phyloP scores from a whole-genome alignment of 2,329 filamentous ascomycete species.

The Nakataea oryzae region DNA sequence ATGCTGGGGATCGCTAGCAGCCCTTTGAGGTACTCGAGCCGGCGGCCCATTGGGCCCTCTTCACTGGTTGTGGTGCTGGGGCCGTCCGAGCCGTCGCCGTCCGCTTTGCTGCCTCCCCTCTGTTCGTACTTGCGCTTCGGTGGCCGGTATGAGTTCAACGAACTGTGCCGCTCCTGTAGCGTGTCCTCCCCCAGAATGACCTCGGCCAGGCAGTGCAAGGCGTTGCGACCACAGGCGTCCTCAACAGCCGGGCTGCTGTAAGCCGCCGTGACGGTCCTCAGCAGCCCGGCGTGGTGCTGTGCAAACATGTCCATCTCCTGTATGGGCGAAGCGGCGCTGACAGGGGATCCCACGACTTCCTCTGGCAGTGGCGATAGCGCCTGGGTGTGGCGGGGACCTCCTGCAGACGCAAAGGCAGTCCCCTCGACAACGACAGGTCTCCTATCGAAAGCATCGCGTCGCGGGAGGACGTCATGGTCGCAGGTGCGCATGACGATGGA shows the following conservation, averaged over 20 bases:
- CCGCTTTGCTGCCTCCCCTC: conserved; percentile 13
- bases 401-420: conserved; percentile 4
- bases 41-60: conserved; percentile 12
- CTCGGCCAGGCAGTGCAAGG: conserved; percentile 46
- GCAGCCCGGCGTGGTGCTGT: conserved; percentile 13
- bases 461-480: conserved; percentile 19
- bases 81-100: conserved; percentile 10
- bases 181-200: conserved; percentile 30
- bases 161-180: conserved; percentile 21
- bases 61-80: background rate
- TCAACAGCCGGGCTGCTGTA: conserved; percentile 21
- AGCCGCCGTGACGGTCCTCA: conserved; percentile 24
- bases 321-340: background rate
- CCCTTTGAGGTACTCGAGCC: conserved; percentile 15
- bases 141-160: conserved; percentile 14
- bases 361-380: conserved; percentile 8
- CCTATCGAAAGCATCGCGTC: conserved; percentile 39
- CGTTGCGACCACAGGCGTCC: conserved; percentile 40
- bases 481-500: conserved; percentile 23
- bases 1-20: conserved; percentile 27
- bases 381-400: background rate
- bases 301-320: background rate
- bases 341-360: conserved; percentile 5
- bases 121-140: conserved; percentile 28
- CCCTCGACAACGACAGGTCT: conserved; percentile 14